A percentile compares a stretch with the other conserved stretches of the same genome.
Conservation (phyloP, 2,329 filamentous ascomycete genomes). For the Aspergillus quadrilineatus region DNA sequence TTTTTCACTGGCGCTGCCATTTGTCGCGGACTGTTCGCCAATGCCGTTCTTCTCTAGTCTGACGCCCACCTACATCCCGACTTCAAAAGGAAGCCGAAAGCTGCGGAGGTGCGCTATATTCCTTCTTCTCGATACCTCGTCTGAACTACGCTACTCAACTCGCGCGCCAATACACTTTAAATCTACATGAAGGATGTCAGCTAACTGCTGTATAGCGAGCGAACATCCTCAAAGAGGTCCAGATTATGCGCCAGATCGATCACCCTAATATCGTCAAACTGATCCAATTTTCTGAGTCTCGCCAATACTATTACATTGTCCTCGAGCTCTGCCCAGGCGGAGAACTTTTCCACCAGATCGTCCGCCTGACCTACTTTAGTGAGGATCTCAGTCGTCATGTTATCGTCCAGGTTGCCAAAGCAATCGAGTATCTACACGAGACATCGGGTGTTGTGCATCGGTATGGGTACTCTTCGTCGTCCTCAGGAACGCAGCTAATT, state of each 20-base stretch:
- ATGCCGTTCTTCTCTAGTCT: conserved; percentile 64
- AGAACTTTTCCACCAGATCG: conserved; percentile 97
- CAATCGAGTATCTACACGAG: conserved; percentile 90
- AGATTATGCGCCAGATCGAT: conserved; percentile 96
- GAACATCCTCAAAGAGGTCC: conserved; percentile 97
- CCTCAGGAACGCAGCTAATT: neutral
- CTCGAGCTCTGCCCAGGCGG: conserved; percentile 92
- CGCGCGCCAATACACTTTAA: neutral
- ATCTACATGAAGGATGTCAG: neutral
- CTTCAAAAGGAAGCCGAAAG: conserved; percentile 91
- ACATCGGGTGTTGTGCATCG: conserved; percentile 94
- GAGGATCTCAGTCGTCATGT: conserved; percentile 93
- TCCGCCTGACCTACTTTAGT: conserved; percentile 96
- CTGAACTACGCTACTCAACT: neutral
- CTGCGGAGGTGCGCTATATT: conserved; percentile 81
- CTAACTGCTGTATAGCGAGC: conserved; percentile 63
- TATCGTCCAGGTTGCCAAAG: conserved; percentile 91
- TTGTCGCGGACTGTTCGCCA: conserved; percentile 45
- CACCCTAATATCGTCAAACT: conserved; percentile 95
- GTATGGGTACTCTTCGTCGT: conserved; percentile 55
- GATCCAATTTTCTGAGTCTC: conserved; percentile 88
- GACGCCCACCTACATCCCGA: conserved; percentile 91
- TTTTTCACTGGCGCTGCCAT: neutral
- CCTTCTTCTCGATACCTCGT: conserved; percentile 3
- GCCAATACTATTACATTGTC: conserved; percentile 96